Evolutionary conservation across 768 basidiomycete genomes (phyloP), one percentile per base, ranked within the genome.

Genomic region (Kwoniella botswanensis): DNA sequence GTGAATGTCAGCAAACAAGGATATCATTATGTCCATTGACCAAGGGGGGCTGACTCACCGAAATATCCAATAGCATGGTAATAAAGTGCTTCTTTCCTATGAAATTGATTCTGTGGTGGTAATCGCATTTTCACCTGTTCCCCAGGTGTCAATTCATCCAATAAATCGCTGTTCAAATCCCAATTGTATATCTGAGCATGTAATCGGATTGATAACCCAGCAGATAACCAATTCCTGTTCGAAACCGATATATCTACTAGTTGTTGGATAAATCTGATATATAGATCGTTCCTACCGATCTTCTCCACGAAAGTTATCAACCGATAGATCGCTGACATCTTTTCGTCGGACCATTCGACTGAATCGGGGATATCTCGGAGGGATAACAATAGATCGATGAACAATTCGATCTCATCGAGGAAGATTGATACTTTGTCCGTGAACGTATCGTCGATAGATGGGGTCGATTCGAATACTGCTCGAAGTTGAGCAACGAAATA

Each of bases 211-310:
- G 94, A 96, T 41, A 97, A 86, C 1, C 94, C 96, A 2, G 96
- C 96, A 55, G 73, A 62, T 41, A 80, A 43, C 68, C 74, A 71
- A 59, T 79, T 72, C 41, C 62, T 61, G 82, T 76, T 61, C 50
- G 63, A 61, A 60, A 69, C 21, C 76, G 90, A 75, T 60, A 71
- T 41, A 77, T 90, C 76, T 62, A 96, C 93, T 26, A 97, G 89
- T 79, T 95, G 93, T 79, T 97, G 93, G 24, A 96, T 92, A 82
- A 96, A 96, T 87, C 94, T 93, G 84, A 95, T 92, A 78, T 94
- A 96, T 70, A 97, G 94, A 79, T 95, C 94, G 78, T 93, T 91
- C 13, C 94, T 87, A 18, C 94, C 94, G 67, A 96, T 94, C 18
- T 92, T 88, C 18, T 93, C 88, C 74, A 96, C 93, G 83, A 95